Base-by-base conservation (phyloP, 164 flowering plant species). In the Chimonanthus salicifolius region DNA sequence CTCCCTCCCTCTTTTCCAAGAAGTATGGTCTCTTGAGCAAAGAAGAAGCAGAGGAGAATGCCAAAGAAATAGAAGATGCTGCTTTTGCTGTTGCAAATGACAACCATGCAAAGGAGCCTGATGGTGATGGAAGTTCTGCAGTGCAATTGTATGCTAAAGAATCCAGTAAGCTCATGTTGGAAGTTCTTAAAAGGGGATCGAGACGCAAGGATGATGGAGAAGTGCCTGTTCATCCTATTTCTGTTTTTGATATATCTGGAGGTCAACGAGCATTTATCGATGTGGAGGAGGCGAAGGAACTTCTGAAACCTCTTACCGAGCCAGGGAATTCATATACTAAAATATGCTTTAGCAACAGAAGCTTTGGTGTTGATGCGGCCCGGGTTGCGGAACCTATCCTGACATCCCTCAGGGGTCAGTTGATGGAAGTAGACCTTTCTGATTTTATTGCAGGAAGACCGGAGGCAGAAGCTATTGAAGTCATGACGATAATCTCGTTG, bases 61-160 rank as follows among this genome's bases (percentile, higher is more conserved):
- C 98, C 58, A 85, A 85, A 72, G 69, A 74, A 66, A 93, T 95
- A 62, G 99, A 95, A 81, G 90, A 87, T 3, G 11, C 67, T 45
- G 96, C 99, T 67, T 95, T 89, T 80, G 70, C 75, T 74, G 69
- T 88, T 74, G 97, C 99, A n/a, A 84, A 82, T 71, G 79, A 86
- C 54, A 85, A 87, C 74, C 84, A 87, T 75, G 96, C 88, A 58
- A 86, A 87, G 69, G 96, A 89, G 80, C 97, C 97, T 21, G 98
- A 93, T 85, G 97, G 98, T 71, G 98, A 95, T 86, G 99, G 99
- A 62, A 80, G 91, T 71, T 90, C 94, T 69, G 97, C 97, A 10
- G 94, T 93, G 62, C 99, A 95, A 81, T 87, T 88, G 63, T 95
- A 95, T 85, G 98, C 99, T 64, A 87, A 79, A 77, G 97, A 95